phyloP scores from a whole-genome alignment of 164 flowering plant genomes.

The Cinnamomum micranthum region DNA sequence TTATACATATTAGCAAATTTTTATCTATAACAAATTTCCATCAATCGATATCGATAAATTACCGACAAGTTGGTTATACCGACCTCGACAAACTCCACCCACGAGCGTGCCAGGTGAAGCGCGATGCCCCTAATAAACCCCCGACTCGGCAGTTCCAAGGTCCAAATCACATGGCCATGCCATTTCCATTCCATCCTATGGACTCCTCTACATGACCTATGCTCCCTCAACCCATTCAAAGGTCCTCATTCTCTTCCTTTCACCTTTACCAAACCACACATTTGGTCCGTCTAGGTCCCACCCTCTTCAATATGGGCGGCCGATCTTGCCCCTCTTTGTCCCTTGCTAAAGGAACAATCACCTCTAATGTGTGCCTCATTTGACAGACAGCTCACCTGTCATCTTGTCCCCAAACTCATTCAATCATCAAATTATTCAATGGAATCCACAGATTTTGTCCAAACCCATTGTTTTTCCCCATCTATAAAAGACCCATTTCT shows the following conservation, averaged over 20 bases:
- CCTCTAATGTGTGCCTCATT: conserved; percentile 25
- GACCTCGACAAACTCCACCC: no score
- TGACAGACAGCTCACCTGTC: conserved; percentile 31
- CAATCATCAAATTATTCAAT: conserved; percentile 14
- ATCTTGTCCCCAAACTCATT: conserved; percentile 24
- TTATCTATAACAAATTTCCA: no score
- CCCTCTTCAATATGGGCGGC: conserved; percentile 28
- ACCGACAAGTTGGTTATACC: no score
- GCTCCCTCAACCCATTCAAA: conserved; percentile 11
- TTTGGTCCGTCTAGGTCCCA: conserved; percentile 13
- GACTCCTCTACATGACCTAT: conserved; percentile 21
- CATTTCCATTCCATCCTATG: conserved; percentile 2
- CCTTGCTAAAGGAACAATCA: conserved; percentile 16
- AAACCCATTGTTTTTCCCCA: neutral
- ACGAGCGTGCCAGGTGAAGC: conserved; percentile 16
- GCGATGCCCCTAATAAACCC: conserved; percentile 1
- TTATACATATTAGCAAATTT: no score
- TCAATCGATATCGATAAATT: no score
- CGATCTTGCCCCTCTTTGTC: conserved; percentile 34
- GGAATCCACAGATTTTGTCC: conserved; percentile 17
- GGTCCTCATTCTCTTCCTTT: conserved; percentile 24
- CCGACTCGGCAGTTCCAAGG: neutral
- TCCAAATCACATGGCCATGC: conserved; percentile 9
- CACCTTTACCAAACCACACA: neutral
- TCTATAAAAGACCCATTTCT: conserved; percentile 8